Evolutionary conservation across 345 rosid genomes (phyloP).

Genomic region (Linum usitatissimum): DNA sequence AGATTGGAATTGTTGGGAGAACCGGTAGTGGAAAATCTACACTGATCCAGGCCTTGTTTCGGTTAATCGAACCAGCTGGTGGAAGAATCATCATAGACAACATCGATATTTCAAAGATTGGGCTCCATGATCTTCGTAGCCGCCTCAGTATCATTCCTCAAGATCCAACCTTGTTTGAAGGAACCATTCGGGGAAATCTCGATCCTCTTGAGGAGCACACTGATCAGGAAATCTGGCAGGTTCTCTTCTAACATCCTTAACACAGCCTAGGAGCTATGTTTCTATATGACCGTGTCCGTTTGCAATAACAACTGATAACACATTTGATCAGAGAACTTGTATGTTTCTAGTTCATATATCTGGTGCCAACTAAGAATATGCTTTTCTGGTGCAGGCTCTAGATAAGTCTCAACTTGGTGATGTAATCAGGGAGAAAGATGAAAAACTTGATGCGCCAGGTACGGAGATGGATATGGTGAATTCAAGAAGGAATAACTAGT

Average conservation of each 20-base stretch:
- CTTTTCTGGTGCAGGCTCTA: conserved; percentile 51
- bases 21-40: conserved; percentile 99
- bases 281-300: no score
- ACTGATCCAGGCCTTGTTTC: conserved; percentile 88
- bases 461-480: conserved; percentile 12
- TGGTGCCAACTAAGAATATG: neutral
- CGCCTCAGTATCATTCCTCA: conserved; percentile 95
- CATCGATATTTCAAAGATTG: conserved; percentile 78
- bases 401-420: conserved; percentile 95
- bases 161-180: conserved; percentile 96
- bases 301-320: neutral
- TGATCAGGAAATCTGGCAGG: conserved; percentile 92
- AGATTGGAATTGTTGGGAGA: conserved; percentile 96
- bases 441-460: conserved; percentile 87
- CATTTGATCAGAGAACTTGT: neutral
- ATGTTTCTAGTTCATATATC: neutral
- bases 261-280: neutral
- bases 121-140: conserved; percentile 95
- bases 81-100: conserved; percentile 87
- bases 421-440: conserved; percentile 70
- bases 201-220: conserved; percentile 95
- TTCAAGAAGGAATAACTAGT: neutral
- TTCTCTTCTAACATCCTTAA: conserved; percentile 10
- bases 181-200: conserved; percentile 86
- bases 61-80: conserved; percentile 76